Conservation (phyloP, 2,329 filamentous ascomycete genomes). For the Bipolaris sorokiniana region DNA sequence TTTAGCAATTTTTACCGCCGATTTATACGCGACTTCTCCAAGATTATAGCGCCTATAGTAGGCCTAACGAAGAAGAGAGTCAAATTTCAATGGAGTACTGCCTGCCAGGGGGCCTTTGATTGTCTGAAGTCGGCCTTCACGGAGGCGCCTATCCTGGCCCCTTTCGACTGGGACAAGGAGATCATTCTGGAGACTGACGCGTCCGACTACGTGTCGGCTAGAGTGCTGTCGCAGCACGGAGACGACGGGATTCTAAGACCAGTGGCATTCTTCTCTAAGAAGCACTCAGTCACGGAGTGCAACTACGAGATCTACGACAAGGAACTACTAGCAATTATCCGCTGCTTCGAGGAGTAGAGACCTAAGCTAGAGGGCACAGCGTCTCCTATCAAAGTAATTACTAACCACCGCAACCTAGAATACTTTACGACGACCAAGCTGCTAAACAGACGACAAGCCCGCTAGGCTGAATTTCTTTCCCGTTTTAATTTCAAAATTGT, state of each 20-base stretch:
- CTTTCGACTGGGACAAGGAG: neutral
- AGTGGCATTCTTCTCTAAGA: conserved; percentile 33
- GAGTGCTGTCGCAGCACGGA: conserved; percentile 13
- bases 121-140: neutral
- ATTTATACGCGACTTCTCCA: neutral
- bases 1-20: neutral
- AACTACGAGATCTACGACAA: conserved; percentile 49
- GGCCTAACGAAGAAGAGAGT: neutral
- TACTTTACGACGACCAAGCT: conserved; percentile 36
- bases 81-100: neutral
- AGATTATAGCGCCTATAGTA: neutral
- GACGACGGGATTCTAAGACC: conserved; percentile 13
- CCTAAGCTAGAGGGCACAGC: conserved; percentile 10
- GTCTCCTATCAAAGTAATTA: conserved; percentile 32
- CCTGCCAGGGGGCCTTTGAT: neutral
- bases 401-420: conserved; percentile 39
- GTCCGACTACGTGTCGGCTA: conserved; percentile 10
- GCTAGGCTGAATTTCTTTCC: conserved; percentile 24
- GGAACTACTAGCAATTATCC: conserved; percentile 46
- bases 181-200: conserved; percentile 2
- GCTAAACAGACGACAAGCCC: conserved; percentile 32
- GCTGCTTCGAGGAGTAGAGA: conserved; percentile 32
- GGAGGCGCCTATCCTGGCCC: neutral
- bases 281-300: conserved; percentile 24
- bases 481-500: too few species aligned